Evolutionary conservation across 1,284 basidiomycete genomes (phyloP).

Genomic region (Waitea zeae): DNA sequence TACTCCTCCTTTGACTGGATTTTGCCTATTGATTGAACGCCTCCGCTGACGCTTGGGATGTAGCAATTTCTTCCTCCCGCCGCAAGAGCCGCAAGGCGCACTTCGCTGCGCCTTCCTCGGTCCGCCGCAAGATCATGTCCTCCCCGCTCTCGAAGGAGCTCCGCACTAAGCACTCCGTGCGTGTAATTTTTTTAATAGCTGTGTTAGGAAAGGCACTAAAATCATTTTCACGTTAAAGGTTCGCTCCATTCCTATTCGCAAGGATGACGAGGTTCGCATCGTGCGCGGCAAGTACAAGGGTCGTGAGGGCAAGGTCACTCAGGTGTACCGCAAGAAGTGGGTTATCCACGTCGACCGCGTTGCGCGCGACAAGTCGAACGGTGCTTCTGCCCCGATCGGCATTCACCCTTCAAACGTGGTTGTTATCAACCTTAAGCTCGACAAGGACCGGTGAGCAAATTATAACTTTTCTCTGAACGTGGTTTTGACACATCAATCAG

Average conservation of each 20-base stretch:
- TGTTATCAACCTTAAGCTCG: slow-evolving; percentile 81
- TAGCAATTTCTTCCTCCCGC: slow-evolving; percentile 77
- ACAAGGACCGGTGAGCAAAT: slow-evolving; percentile 58
- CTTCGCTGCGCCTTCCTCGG: slow-evolving; percentile 83
- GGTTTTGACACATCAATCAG: slow-evolving; percentile 15
- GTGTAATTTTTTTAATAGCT: slow-evolving; percentile 17
- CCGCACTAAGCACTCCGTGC: slow-evolving; percentile 80
- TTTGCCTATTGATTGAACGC: no score
- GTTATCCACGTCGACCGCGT: slow-evolving; percentile 98
- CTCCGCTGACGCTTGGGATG: slow-evolving; percentile 11
- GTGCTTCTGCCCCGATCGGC: slow-evolving; percentile 85
- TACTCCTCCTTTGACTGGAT: no score
- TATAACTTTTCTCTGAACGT: neutral
- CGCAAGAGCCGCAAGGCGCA: slow-evolving; percentile 97
- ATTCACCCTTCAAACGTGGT: slow-evolving; percentile 97
- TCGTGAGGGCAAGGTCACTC: slow-evolving; percentile 93
- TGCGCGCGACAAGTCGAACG: slow-evolving; percentile 95
- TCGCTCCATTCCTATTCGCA: slow-evolving; percentile 90
- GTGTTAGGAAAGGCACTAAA: no score
- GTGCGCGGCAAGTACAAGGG: slow-evolving; percentile 96
- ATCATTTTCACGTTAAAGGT: slow-evolving; percentile 25
- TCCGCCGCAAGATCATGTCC: slow-evolving; percentile 97
- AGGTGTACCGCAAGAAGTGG: slow-evolving; percentile 99
- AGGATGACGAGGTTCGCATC: slow-evolving; percentile 97
- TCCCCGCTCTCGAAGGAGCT: slow-evolving; percentile 93